A percentile compares a stretch with the other conserved stretches of the same genome.
Evolutionary conservation across 495 filamentous ascomycete genomes (phyloP).

Genomic region (Ascodesmis nigricans): DNA sequence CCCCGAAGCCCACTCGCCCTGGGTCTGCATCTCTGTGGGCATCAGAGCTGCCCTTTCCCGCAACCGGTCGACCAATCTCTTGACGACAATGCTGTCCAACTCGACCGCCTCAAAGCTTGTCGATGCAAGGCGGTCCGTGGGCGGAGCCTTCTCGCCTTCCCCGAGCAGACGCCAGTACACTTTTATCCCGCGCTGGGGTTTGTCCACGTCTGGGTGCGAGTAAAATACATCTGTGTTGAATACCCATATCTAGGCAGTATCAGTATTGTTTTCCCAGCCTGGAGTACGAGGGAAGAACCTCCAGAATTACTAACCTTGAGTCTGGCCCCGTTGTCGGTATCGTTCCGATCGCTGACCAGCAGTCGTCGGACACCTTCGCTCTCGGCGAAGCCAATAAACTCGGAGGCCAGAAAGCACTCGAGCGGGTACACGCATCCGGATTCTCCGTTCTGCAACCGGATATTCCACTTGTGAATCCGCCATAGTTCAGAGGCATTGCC

Average conservation of each 20-base stretch:
- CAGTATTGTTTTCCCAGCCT: too few relatives aligned
- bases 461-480: conserved; percentile 19
- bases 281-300: too few relatives aligned
- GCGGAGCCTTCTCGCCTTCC: not conserved
- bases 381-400: conserved; percentile 7
- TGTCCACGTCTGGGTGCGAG: conserved; percentile 11
- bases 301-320: too few relatives aligned
- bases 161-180: conserved; percentile 12
- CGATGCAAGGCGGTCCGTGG: conserved; percentile 5
- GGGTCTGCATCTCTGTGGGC: conserved; percentile 5
- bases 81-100: conserved; percentile 7
- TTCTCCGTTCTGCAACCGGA: conserved; percentile 27
- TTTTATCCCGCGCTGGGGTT: conserved; percentile 14
- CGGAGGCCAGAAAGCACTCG: conserved; percentile 12
- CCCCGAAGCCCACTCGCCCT: conserved; percentile 14
- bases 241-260: conserved; percentile 34
- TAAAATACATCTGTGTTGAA: conserved; percentile 49
- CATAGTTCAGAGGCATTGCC: conserved; percentile 5
- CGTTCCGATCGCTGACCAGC: conserved; percentile 4
- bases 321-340: not conserved
- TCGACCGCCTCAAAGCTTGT: conserved; percentile 14
- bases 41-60: conserved; percentile 4
- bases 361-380: conserved; percentile 8
- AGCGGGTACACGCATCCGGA: conserved; percentile 28
- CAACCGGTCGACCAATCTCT: conserved; percentile 7